A percentile compares a stretch with the other conserved stretches of the same genome.
Evolutionary conservation across 2,329 filamentous ascomycete genomes (phyloP).

Genomic region (Ophiocordyceps camponoti-leonardi): DNA sequence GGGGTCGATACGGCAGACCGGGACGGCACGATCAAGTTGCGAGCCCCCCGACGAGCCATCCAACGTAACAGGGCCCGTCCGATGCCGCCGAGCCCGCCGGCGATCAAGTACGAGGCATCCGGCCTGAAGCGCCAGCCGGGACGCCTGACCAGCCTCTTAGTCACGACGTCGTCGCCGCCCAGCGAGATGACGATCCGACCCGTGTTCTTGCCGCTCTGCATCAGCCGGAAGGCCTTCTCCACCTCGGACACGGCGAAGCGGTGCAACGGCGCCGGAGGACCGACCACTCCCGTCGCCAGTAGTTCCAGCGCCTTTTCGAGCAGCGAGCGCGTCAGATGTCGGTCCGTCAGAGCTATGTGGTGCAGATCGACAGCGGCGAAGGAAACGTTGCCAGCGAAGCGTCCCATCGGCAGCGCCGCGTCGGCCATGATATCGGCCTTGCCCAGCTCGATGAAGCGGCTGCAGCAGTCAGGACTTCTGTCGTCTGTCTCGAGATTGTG

Average conservation of each 20-base stretch:
- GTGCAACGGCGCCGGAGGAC: not conserved
- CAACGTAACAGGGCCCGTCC: not conserved
- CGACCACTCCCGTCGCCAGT: not conserved
- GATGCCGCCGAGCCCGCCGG: not conserved
- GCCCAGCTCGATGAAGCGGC: not conserved
- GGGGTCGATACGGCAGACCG: not conserved
- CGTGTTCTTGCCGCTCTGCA: slow-evolving; percentile 1
- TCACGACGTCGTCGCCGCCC: not conserved
- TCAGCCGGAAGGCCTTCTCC: not conserved
- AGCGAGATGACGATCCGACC: not conserved
- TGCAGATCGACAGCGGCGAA: not conserved
- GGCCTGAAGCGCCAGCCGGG: not conserved
- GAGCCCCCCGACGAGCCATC: not conserved
- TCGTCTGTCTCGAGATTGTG: no score
- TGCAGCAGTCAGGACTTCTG: no score
- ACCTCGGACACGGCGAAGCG: not conserved
- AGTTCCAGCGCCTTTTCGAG: not conserved
- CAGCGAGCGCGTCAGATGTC: not conserved
- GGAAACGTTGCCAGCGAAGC: not conserved
- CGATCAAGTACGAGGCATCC: not conserved
- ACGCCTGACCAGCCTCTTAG: not conserved
- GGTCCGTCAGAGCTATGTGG: not conserved
- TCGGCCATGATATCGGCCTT: not conserved
- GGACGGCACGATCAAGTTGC: not conserved
- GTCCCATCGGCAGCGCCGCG: not conserved